phyloP scores from a whole-genome alignment of 192 early-diverging fungal genomes.

The Mortierella hygrophila region DNA sequence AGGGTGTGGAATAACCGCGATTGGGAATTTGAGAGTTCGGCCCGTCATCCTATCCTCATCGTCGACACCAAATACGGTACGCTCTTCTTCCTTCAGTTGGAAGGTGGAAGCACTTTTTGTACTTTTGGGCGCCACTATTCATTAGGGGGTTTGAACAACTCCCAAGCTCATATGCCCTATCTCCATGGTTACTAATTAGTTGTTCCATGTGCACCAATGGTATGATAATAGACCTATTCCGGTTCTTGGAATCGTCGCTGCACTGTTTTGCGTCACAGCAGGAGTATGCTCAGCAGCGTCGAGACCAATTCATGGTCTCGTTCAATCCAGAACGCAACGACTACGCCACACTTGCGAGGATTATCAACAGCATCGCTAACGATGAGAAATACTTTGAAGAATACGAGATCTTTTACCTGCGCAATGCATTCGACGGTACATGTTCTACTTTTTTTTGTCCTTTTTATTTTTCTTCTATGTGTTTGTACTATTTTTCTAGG shows the following conservation, averaged over 20 bases:
- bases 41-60: conserved; percentile 7
- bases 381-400: background rate
- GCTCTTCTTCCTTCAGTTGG: background rate
- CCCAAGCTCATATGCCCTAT: background rate
- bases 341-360: background rate
- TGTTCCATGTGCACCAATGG: background rate
- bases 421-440: conserved; percentile 17
- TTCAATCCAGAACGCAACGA: conserved; percentile 3
- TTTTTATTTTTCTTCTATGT: background rate
- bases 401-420: conserved; percentile 13
- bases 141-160: background rate
- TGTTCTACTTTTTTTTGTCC: background rate
- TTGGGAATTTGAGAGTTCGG: background rate
- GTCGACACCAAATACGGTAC: conserved; percentile 15
- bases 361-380: background rate
- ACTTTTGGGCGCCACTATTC: background rate
- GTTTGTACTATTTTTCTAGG: no score
- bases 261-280: conserved; percentile 2
- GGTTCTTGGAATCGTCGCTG: conserved; percentile 5
- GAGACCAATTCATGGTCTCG: background rate
- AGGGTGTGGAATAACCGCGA: conserved; percentile 16
- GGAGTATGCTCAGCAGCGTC: background rate
- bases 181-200: background rate
- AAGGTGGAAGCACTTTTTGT: background rate
- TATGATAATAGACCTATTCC: conserved; percentile 8